phyloP scores from a whole-genome alignment of 2,329 filamentous ascomycete genomes.

The Monilinia laxa region DNA sequence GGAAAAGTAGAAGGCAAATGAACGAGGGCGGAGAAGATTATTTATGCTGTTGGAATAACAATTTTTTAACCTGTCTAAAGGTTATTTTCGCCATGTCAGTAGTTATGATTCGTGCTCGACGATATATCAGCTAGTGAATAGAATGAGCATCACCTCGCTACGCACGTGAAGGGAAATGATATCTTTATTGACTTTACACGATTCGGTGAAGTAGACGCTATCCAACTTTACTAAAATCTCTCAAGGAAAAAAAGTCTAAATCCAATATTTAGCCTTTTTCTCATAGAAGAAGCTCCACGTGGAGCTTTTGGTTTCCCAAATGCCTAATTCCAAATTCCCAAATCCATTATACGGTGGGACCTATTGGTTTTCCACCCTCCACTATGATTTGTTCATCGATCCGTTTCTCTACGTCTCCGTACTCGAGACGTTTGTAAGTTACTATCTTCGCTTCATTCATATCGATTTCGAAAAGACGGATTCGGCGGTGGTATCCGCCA shows the following conservation, averaged over 20 bases:
- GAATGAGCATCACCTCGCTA: background rate
- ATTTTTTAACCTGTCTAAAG: too few species aligned
- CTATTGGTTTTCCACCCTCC: constrained; percentile 51
- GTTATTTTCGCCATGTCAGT: too few species aligned
- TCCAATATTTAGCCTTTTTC: background rate
- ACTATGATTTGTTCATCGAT: constrained; percentile 67
- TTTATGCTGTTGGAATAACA: too few species aligned
- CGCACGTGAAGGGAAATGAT: background rate
- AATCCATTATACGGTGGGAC: background rate
- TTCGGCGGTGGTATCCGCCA: constrained; percentile 75
- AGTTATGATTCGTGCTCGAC: background rate
- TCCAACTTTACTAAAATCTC: background rate
- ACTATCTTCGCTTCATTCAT: constrained; percentile 84
- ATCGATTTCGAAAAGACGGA: constrained; percentile 90
- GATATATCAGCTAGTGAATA: background rate
- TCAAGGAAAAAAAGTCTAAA: background rate
- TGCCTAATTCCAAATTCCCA: background rate
- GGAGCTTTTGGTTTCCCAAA: background rate
- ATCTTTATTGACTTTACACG: background rate
- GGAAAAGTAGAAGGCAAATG: too few species aligned
- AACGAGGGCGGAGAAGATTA: too few species aligned
- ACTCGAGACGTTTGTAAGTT: constrained; percentile 89
- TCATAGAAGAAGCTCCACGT: background rate
- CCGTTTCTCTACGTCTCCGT: constrained; percentile 52
- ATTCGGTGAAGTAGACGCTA: background rate